Evolutionary conservation across 108 stramenopile genomes (phyloP), one percentile per base, ranked within the genome.

Genomic region (Bacterosira constricta): DNA sequence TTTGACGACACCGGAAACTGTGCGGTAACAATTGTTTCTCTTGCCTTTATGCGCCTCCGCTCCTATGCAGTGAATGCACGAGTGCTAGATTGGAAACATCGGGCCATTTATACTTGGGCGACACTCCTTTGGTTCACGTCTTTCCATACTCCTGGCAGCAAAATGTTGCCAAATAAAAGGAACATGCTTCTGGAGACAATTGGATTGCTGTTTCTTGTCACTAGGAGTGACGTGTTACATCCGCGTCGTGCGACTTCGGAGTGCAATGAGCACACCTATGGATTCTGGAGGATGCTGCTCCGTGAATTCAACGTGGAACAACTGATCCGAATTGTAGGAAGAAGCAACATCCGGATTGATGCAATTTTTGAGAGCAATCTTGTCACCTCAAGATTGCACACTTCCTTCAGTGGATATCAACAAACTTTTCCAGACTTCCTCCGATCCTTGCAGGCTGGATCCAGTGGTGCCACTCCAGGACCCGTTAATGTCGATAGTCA

Each of bases 191-290:
- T 68, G 20, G 66, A 68, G 18, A 68, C 66, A 20, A 9, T 68
- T 39, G 66, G 35, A 7, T 3, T 56, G 3, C 32, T 68, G 7
- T 68, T 68, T 54, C 54, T 54, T 21, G 30, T 68, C 15, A 6
- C 66, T 0, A 20, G 66, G 42, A 31, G 35, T 45, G 66, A 68
- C 56, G 66, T 68, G 2, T 55, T 27, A 4, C 66, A 68, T 11
- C 53, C 66, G 9, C 4, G 53, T 3, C 20, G 66, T 3, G 42
- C 23, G 10, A 68, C 66, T 6, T 56, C 66, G 1, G 66, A 68
- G n/a, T 56, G 56, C 36, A 68, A 68, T 49, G 66, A 68, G 13
- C 66, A 68, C 54, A 68, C 66, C 11, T 68, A 36, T 32, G 53
- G 54, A 5, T 42, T 68, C 37, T 70, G 65, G 69, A 31, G 69